Evolutionary conservation across 805 yeast genomes (phyloP), one percentile per base, ranked within the genome.

Genomic region (Hemisphaericaspora nanyangensis): DNA sequence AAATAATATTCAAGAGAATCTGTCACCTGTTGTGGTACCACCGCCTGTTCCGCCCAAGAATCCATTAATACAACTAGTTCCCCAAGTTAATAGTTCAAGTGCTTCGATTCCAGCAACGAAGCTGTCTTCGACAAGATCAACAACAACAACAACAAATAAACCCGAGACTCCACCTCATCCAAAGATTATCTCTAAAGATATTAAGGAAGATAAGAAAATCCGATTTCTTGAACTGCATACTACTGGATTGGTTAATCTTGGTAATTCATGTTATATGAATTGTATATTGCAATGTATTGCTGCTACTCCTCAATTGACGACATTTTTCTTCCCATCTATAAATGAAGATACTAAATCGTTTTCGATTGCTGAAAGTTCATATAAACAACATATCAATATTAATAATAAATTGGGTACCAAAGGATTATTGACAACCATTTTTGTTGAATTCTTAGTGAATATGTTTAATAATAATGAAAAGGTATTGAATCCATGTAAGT

Each of bases 241-340:
- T 15, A 79, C 89, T 0, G 97, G 98, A 0, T 66, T 90, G 5
- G 68, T 72, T 11, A 90, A 90, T 56, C 65, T 90, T 45, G 96
- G 96, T 2, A 91, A 91, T 52, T 85, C 95, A 0, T 90, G 97
- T 58, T 90, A 90, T 60, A 84, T 90, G 89, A 90, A 90, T 61
- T 84, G 95, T 48, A 72, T 85, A 3, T 60, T 90, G n/a, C 98
- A 90, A 61, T 87, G 96, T 58, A 57, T 91, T 26, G 71, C 82
- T 3, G 90, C 91, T 1, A 80, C 91, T 0, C 78, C 79, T 1
- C 80, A 78, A 42, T 61, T 90, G 19, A 71, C 82, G 3, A 68
- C 65, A 33, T 77, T 84, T 40, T 85, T 90, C 51, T 63, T 82
- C 31, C 61, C 65, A 0, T 8, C 8, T 8, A 22, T 22, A 8